A percentile compares a stretch with the other conserved stretches of the same genome.
Evolutionary conservation across 768 basidiomycete species (phyloP).

Genomic region (Rhodosporidiobolus odoratus): DNA sequence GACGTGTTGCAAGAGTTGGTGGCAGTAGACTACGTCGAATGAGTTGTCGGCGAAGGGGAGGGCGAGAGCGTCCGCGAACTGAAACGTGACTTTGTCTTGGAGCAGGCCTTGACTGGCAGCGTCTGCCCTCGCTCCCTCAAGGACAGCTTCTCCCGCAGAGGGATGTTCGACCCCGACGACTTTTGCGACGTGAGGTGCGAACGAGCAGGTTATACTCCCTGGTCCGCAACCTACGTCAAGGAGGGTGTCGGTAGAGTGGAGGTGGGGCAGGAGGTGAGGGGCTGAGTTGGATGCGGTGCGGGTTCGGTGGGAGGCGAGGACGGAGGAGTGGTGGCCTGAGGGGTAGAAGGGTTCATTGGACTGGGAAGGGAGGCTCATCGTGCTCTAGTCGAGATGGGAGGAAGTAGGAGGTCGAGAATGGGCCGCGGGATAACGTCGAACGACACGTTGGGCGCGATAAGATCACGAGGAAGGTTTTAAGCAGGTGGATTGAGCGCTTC

Average conservation of each 20-base stretch:
- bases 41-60: constrained; percentile 49
- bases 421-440: too few species aligned
- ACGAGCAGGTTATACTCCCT: constrained; percentile 53
- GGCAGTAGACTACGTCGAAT: constrained; percentile 52
- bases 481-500: too few species aligned
- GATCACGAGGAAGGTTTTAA: too few species aligned
- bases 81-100: constrained; percentile 49
- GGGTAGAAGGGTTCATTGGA: constrained; percentile 41
- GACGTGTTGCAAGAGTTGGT: constrained; percentile 53
- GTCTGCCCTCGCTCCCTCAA: constrained; percentile 46
- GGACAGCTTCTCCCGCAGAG: constrained; percentile 41
- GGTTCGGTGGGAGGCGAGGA: constrained; percentile 47
- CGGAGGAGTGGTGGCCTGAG: constrained; percentile 46
- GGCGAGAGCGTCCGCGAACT: constrained; percentile 48
- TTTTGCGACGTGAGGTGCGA: constrained; percentile 51
- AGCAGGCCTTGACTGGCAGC: constrained; percentile 45
- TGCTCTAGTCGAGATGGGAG: too few species aligned
- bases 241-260: constrained; percentile 49
- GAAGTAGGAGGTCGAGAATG: too few species aligned
- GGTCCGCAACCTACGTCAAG: constrained; percentile 58
- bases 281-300: constrained; percentile 52
- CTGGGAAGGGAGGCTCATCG: too few species aligned
- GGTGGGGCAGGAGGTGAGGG: constrained; percentile 48
- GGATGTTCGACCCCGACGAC: constrained; percentile 52
- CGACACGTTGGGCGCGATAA: too few species aligned